Evolutionary conservation across 306 rosid genomes (phyloP).

Genomic region (Erythrophleum fordii): DNA sequence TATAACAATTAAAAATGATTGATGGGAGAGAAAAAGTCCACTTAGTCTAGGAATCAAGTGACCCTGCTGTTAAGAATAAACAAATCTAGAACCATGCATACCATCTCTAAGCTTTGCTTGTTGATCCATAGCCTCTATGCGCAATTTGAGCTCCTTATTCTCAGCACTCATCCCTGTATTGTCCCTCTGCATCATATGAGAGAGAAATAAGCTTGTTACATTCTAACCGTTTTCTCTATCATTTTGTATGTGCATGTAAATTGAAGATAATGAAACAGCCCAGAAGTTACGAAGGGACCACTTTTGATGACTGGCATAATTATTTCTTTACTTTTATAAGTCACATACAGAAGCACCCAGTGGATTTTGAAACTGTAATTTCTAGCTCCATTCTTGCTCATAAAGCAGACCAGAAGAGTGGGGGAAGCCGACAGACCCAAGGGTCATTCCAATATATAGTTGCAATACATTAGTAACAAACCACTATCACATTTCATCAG

Average conservation of each 20-base stretch:
- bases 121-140: conserved; percentile 56
- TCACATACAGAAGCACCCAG: conserved; percentile 18
- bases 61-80: neutral
- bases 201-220: neutral
- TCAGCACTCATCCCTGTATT: conserved; percentile 34
- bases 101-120: conserved; percentile 57
- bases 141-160: conserved; percentile 53
- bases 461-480: neutral
- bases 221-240: neutral
- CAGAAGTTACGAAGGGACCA: neutral
- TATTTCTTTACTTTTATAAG: neutral
- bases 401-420: neutral
- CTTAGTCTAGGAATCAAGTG: too few species aligned
- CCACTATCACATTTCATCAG: neutral
- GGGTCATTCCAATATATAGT: neutral
- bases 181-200: conserved; percentile 58
- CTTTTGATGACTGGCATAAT: neutral
- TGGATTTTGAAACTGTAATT: too few species aligned
- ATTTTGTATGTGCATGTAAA: neutral
- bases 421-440: neutral
- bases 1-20: neutral
- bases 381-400: neutral
- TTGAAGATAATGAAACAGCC: neutral
- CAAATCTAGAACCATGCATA: conserved; percentile 26
- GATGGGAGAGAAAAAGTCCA: neutral